These are phyloP conservation scores for Vanrija sp. DNA, from an alignment of 1,284 basidiomycete species.

Conservation along the genomic window DNA sequence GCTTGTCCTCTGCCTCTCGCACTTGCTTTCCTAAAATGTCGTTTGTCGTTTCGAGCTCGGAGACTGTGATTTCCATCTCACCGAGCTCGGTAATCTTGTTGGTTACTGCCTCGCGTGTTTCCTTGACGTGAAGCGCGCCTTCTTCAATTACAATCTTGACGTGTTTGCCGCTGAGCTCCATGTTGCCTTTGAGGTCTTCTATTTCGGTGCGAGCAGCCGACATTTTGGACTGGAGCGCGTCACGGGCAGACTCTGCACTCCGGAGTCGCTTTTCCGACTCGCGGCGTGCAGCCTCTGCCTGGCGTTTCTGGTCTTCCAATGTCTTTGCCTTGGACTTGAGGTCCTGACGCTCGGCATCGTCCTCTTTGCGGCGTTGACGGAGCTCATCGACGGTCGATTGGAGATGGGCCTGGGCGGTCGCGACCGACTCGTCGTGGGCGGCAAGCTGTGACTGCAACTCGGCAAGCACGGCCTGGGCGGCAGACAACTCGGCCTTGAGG, in stretches of 20 bases:
- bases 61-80: constrained; percentile 37
- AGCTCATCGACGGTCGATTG: constrained; percentile 69
- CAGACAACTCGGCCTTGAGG: constrained; percentile 69
- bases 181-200: constrained; percentile 55
- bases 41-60: constrained; percentile 29
- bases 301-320: constrained; percentile 80
- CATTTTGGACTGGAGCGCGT: constrained; percentile 63
- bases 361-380: constrained; percentile 71
- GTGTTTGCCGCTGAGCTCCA: constrained; percentile 49
- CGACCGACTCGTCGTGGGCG: constrained; percentile 61
- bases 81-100: constrained; percentile 54
- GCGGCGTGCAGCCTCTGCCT: constrained; percentile 68
- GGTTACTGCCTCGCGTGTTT: constrained; percentile 56
- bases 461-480: constrained; percentile 61
- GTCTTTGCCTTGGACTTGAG: constrained; percentile 74
- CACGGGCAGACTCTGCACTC: constrained; percentile 61
- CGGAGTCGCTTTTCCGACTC: constrained; percentile 86
- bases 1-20: constrained; percentile 40
- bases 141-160: constrained; percentile 52
- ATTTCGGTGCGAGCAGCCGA: constrained; percentile 68
- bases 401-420: constrained; percentile 62
- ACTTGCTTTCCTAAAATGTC: constrained; percentile 35
- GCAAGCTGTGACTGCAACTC: constrained; percentile 74
- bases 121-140: constrained; percentile 52
- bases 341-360: constrained; percentile 73